A percentile compares a stretch with the other conserved stretches of the same genome.
Conservation (phyloP, 352 stramenopile genomes). For the Phytopythium oedochilum region DNA sequence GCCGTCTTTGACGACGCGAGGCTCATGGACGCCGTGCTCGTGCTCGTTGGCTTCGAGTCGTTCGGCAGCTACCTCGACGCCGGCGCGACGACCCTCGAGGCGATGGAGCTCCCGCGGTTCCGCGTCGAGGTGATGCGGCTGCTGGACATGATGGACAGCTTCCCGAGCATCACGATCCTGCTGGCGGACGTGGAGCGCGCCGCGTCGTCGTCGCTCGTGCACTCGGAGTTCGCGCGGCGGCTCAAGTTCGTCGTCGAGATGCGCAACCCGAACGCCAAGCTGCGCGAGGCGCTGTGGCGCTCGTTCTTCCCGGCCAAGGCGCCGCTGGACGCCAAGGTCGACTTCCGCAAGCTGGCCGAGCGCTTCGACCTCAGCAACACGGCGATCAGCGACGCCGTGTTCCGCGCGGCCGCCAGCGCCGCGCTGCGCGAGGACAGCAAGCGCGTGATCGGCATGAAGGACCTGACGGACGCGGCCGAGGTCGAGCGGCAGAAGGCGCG, state of each 20-base stretch:
- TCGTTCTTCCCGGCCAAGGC: constrained; percentile 73
- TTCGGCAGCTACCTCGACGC: constrained; percentile 75
- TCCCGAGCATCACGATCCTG: constrained; percentile 78
- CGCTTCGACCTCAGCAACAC: constrained; percentile 75
- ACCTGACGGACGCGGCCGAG: constrained; percentile 66
- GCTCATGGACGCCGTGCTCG: constrained; percentile 82
- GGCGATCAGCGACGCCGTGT: constrained; percentile 79
- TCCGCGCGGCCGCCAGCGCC: constrained; percentile 68
- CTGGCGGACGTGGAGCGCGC: constrained; percentile 62
- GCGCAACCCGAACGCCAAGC: constrained; percentile 62
- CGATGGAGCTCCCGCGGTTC: constrained; percentile 63
- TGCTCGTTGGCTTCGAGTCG: constrained; percentile 85
- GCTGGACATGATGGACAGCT: constrained; percentile 73
- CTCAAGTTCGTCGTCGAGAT: constrained; percentile 88
- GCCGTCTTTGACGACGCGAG: constrained; percentile 84
- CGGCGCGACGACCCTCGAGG: constrained; percentile 39
- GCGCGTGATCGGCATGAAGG: constrained; percentile 77
- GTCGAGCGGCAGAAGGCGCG: constrained; percentile 71
- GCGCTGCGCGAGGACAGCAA: constrained; percentile 53
- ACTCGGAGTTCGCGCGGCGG: constrained; percentile 66
- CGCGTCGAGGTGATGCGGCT: constrained; percentile 70
- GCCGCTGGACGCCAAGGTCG: constrained; percentile 52
- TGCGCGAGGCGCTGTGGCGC: constrained; percentile 70
- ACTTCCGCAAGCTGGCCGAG: constrained; percentile 67
- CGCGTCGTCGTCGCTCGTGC: constrained; percentile 32